A percentile compares a stretch with the other conserved stretches of the same genome.
These are phyloP conservation scores for Chalciporus chontae DNA, from an alignment of 768 basidiomycete genomes.

Conservation along the genomic window DNA sequence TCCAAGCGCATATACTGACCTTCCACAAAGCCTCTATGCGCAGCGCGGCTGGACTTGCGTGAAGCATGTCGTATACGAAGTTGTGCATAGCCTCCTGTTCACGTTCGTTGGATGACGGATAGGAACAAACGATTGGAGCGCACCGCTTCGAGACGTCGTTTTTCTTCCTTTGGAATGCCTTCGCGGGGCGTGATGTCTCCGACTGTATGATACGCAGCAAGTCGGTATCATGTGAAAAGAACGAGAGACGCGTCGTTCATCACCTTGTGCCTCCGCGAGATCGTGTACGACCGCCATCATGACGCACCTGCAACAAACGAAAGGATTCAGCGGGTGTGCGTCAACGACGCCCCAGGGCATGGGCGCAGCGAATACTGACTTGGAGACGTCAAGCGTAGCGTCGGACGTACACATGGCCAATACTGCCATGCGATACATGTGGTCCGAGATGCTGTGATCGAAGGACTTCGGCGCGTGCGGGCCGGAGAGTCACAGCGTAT, in stretches of 20 bases:
- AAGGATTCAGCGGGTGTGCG: background rate
- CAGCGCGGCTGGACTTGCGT: conserved; percentile 62
- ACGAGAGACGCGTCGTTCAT: background rate
- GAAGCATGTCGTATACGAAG: conserved; percentile 88
- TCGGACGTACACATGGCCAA: conserved; percentile 86
- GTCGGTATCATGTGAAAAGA: background rate
- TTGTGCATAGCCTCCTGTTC: conserved; percentile 84
- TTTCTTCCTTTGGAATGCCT: conserved; percentile 78
- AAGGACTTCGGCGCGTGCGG: background rate
- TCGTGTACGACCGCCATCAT: conserved; percentile 94
- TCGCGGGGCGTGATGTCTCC: conserved; percentile 93
- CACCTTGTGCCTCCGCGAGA: conserved; percentile 92
- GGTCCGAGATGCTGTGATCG: conserved; percentile 75
- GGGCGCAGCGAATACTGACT: conserved; percentile 43
- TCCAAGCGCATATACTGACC: conserved; percentile 35
- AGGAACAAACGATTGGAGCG: conserved; percentile 12
- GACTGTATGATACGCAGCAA: conserved; percentile 39
- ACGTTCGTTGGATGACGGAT: background rate
- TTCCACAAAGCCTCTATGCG: conserved; percentile 71
- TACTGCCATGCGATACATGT: conserved; percentile 98
- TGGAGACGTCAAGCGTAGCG: conserved; percentile 62
- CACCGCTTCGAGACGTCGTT: conserved; percentile 71
- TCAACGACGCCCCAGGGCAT: too few relatives aligned
- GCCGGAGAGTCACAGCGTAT: background rate
- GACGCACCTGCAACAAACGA: conserved; percentile 51